Evolutionary conservation across 1,139 yeast genomes (phyloP).

Genomic region (Candida sp.): DNA sequence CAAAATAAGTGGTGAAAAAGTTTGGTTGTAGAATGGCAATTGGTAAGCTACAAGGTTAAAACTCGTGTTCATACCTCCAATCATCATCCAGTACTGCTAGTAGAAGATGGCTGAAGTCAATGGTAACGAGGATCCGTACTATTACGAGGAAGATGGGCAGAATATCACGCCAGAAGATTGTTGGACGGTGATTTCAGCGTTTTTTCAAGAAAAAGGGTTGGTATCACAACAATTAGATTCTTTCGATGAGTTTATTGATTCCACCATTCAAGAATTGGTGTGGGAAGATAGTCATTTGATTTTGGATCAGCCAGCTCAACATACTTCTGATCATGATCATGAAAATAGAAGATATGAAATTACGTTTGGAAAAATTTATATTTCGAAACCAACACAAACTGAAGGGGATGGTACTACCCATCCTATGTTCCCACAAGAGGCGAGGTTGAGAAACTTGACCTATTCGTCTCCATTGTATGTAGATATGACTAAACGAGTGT

Average conservation of each 20-base stretch:
- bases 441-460: constrained; percentile 91
- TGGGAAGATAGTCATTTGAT: constrained; percentile 95
- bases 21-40: not conserved
- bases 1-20: not conserved
- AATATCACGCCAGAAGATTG: constrained; percentile 97
- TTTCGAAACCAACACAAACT: constrained; percentile 96
- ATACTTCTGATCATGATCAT: constrained; percentile 85
- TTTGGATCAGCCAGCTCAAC: constrained; percentile 98
- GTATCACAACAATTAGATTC: constrained; percentile 98
- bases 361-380: constrained; percentile 92
- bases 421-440: constrained; percentile 98
- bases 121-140: constrained; percentile 55
- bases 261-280: constrained; percentile 94
- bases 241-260: constrained; percentile 95
- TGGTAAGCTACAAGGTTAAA: not conserved
- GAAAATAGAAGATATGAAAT: constrained; percentile 92
- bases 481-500: constrained; percentile 89
- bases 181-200: constrained; percentile 97
- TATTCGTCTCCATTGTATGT: constrained; percentile 96
- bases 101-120: not conserved
- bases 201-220: constrained; percentile 93
- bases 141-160: constrained; percentile 60
- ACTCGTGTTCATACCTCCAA: constrained; percentile 1
- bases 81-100: not conserved
- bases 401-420: constrained; percentile 99